These are phyloP conservation scores for Russula griseocarnosa DNA, from an alignment of 768 basidiomycete genomes.

Conservation along the genomic window DNA sequence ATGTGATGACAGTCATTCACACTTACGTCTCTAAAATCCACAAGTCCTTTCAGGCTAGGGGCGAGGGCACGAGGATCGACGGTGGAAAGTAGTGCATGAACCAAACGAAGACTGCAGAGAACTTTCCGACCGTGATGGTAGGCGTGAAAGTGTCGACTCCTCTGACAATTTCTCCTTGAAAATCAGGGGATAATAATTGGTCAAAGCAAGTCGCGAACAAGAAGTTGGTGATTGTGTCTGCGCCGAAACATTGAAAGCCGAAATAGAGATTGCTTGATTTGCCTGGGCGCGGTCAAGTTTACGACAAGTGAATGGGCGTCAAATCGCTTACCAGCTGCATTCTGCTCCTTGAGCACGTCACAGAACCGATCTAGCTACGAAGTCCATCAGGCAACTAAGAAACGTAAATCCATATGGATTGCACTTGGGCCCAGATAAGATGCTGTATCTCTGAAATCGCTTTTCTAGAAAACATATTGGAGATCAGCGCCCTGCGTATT, in stretches of 20 bases:
- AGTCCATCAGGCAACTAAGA: not conserved
- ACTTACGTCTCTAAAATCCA: slow-evolving; percentile 1
- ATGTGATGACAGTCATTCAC: not conserved
- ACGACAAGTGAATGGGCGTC: not conserved
- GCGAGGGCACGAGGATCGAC: not conserved
- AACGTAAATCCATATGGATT: not conserved
- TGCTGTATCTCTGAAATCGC: slow-evolving; percentile 37
- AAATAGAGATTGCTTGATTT: slow-evolving; percentile 38
- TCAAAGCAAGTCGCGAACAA: slow-evolving; percentile 39
- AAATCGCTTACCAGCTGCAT: slow-evolving; percentile 8
- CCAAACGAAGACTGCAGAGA: slow-evolving; percentile 3
- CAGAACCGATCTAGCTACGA: slow-evolving; percentile 37
- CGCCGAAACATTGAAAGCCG: slow-evolving; percentile 41
- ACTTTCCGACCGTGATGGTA: slow-evolving; percentile 26
- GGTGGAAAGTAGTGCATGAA: slow-evolving; percentile 1
- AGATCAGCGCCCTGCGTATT: slow-evolving; percentile 35
- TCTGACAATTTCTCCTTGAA: slow-evolving; percentile 37
- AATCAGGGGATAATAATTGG: slow-evolving; percentile 36
- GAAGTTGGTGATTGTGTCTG: slow-evolving; percentile 44
- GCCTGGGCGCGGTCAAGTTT: not conserved
- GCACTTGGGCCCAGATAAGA: slow-evolving; percentile 36
- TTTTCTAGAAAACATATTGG: slow-evolving; percentile 40
- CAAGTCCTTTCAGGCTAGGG: not conserved
- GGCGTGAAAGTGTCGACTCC: slow-evolving; percentile 35
- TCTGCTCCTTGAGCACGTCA: slow-evolving; percentile 6